Base-by-base conservation (phyloP, 2,329 filamentous ascomycete genomes). In the Ascocoryne sarcoides region DNA sequence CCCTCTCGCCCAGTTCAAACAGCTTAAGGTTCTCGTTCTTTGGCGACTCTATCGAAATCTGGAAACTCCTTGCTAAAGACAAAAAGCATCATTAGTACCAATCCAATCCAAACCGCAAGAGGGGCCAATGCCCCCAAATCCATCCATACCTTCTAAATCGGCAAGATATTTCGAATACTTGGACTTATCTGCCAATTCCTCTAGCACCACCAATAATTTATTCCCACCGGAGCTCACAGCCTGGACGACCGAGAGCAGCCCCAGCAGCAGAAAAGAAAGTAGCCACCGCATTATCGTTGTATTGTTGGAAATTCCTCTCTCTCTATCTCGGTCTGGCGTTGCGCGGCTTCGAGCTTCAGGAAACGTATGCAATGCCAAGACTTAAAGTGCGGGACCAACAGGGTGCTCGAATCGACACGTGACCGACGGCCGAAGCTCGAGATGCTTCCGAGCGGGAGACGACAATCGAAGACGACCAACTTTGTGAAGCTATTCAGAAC, bases 1-100 rank as follows among this genome's bases (percentile, higher is more conserved):
- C 79, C 62, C 84, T 79, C 67, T 92, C 86, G 60, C 90, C 92
- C 49, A 92, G 79, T 59, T 78, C 72, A 69, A 95, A 94, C 51
- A 98, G 72, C 37, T 76, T 73, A 55, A 96, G 67, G 37, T 72
- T 70, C 39, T 87, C 77, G 61, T 77, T 84, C 67, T 92, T 92
- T 46, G 87, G 85, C 5, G 87, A 88, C 62, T 89, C 79, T 61
- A 88, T 89, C 28, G 75, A 74, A 52, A 95, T 70, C 45, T 82
- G 69, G 64, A 84, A 96, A 50, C 89, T 90, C 60, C 92, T 79
- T 54, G 69, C 92, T 96, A 33, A 19, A 23, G 18, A 37, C 32
- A 45, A 55, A 51, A 37, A 48, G 40, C 21, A 40, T 17, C 17
- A 30, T 45, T 37, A 40, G 40, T 21, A 42, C 32, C 10, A 39